A percentile compares a stretch with the other conserved stretches of the same genome.
These are phyloP conservation scores for Capsicum rhomboideum DNA, from an alignment of 257 asterid species.

Conservation along the genomic window DNA sequence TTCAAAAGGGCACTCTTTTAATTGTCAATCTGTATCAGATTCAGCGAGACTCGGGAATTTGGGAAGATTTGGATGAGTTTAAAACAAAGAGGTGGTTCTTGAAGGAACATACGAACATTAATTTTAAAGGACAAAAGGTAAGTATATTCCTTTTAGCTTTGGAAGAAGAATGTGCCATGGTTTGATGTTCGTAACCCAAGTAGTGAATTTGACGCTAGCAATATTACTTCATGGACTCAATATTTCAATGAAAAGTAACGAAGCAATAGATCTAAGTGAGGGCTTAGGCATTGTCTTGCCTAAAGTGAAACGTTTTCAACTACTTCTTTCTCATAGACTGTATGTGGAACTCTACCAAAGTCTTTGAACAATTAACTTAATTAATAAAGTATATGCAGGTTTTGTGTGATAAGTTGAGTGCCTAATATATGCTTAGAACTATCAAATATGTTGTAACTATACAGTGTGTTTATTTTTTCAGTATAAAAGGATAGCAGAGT, in stretches of 20 bases:
- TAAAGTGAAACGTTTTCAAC: constrained; percentile 36
- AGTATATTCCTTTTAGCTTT: constrained; percentile 43
- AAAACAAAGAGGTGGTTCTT: constrained; percentile 49
- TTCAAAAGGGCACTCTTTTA: constrained; percentile 46
- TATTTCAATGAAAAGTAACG: no score
- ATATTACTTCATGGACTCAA: no score
- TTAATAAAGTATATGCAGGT: not conserved
- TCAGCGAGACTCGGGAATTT: constrained; percentile 41
- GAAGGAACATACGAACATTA: constrained; percentile 6
- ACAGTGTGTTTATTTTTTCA: not conserved
- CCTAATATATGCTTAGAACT: not conserved
- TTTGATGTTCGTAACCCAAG: constrained; percentile 16
- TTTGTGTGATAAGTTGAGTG: not conserved
- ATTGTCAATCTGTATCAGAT: constrained; percentile 42
- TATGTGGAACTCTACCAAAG: constrained; percentile 16
- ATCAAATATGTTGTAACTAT: not conserved
- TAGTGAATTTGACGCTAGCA: no score
- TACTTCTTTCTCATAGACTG: constrained; percentile 35
- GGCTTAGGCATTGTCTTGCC: constrained; percentile 49
- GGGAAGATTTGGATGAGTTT: constrained; percentile 34
- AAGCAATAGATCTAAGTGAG: no score
- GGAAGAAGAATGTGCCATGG: constrained; percentile 58
- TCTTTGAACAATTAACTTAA: constrained; percentile 1
- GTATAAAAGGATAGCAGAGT: not conserved
- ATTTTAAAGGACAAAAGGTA: no score